Percentiles rank a stretch among this genome's conserved stretches.
These are phyloP conservation scores for Apophysomyces sp. DNA, from an alignment of 371 early-diverging fungal species.

Conservation along the genomic window DNA sequence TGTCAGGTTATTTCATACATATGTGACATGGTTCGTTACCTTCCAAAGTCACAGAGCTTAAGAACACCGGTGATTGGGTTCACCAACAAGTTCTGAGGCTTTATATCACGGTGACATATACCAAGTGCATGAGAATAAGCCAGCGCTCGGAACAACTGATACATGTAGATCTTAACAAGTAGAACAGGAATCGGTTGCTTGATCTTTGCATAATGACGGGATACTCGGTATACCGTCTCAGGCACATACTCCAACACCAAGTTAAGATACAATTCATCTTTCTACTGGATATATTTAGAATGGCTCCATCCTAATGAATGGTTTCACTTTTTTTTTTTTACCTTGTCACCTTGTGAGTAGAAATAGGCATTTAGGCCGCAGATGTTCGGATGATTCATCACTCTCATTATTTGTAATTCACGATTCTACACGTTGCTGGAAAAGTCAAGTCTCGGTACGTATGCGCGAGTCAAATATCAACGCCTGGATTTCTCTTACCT, in stretches of 20 bases:
- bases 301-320: too few species aligned
- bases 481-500: conserved; percentile 50
- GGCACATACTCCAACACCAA: conserved; percentile 93
- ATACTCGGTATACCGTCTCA: conserved; percentile 90
- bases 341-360: conserved; percentile 84
- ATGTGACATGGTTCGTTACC: conserved; percentile 23
- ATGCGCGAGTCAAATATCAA: background rate
- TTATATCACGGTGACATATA: conserved; percentile 97
- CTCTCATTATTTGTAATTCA: conserved; percentile 94
- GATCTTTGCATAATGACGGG: conserved; percentile 80
- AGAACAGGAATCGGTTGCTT: conserved; percentile 90
- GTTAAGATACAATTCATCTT: conserved; percentile 93
- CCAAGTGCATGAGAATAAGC: conserved; percentile 95
- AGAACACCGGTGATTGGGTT: conserved; percentile 84
- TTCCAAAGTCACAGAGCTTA: conserved; percentile 98
- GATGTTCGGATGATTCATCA: conserved; percentile 88
- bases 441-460: background rate
- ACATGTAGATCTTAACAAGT: conserved; percentile 93
- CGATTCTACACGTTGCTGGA: conserved; percentile 68
- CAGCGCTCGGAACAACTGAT: conserved; percentile 93
- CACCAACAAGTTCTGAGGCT: conserved; percentile 98
- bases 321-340: conserved; percentile 20
- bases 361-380: conserved; percentile 86
- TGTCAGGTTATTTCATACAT: background rate
- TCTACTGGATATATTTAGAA: too few species aligned